phyloP scores from a whole-genome alignment of 2,329 filamentous ascomycete genomes.

The Xylaria multiplex region DNA sequence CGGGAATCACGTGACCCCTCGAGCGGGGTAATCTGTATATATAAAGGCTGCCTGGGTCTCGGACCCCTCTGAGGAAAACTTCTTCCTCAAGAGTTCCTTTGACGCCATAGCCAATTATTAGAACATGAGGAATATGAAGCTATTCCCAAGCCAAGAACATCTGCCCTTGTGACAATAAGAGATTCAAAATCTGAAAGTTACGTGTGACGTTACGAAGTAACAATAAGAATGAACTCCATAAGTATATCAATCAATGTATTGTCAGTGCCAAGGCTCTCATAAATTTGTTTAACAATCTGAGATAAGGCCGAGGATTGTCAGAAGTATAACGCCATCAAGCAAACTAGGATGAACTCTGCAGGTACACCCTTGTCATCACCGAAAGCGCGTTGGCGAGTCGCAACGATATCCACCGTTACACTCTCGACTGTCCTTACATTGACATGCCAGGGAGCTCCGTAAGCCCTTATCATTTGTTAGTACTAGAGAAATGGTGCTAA shows the following conservation, averaged over 20 bases:
- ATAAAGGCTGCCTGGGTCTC: no score
- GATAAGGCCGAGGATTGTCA: background rate
- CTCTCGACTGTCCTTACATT: slow-evolving; percentile 28
- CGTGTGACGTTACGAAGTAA: no score
- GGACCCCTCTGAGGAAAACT: no score
- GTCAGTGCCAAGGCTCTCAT: background rate
- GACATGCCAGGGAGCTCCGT: slow-evolving; percentile 39
- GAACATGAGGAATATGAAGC: no score
- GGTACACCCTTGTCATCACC: slow-evolving; percentile 13
- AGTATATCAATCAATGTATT: background rate
- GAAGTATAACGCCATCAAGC: background rate
- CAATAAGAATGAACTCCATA: no score
- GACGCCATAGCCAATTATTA: no score
- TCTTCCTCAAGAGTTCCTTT: no score
- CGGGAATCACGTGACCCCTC: no score
- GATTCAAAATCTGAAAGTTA: no score
- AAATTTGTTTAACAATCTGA: background rate
- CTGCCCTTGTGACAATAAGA: no score
- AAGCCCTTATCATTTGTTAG: slow-evolving; percentile 41
- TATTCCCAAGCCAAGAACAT: no score
- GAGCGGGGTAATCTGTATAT: no score
- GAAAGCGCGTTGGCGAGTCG: background rate
- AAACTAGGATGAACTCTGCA: slow-evolving; percentile 21
- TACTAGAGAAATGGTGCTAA: background rate
- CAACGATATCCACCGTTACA: slow-evolving; percentile 1